Evolutionary conservation across 768 basidiomycete species (phyloP), one percentile per base, ranked within the genome.

Genomic region (Lactarius trivialis): DNA sequence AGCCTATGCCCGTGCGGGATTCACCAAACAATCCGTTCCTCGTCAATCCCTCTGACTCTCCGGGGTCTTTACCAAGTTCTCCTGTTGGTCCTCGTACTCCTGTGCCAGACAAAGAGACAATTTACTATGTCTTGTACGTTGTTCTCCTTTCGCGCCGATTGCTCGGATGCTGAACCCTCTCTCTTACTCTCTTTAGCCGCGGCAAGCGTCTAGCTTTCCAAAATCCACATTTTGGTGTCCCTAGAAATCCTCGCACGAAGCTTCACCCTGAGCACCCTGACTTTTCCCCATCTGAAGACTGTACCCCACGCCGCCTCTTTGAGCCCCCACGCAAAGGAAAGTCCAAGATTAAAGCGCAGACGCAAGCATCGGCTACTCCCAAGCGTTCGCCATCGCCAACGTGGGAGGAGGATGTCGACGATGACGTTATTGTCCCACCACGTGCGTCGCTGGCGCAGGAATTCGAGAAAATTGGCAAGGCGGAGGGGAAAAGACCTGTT

Each of bases 1-100:
- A 63, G 39, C 60, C 55, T 15, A 56, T 59, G 60, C 67, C 67
- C 4, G 65, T 67, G 37, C 67, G 67, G 24, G 67, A 67, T 48
- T 67, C 67, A 6, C 67, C 67, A 37, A 66, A 67, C 52, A 67
- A 67, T 32, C 67, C 67, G 2, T 67, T 67, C 58, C 51, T 67
- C 14, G 65, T 58, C 51, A 49, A 56, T n/a, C 19, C 54, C 26
- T 50, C 58, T n/a, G 60, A 61, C 39, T 60, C 64, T 14, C 58
- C 67, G 24, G 64, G 52, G 14, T 65, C 58, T 7, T n/a, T 58
- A 37, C 65, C 67, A 21, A 61, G 65, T 17, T 66, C 67, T 48
- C 67, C 67, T 9, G 39, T 60, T 48, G 65, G 64, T 17, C 67
- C 65, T 7, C 58, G 52, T 24, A 67, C 66, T 11, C 66, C 67